Evolutionary conservation across 306 rosid genomes (phyloP).

Genomic region (Quercus engelmannii): DNA sequence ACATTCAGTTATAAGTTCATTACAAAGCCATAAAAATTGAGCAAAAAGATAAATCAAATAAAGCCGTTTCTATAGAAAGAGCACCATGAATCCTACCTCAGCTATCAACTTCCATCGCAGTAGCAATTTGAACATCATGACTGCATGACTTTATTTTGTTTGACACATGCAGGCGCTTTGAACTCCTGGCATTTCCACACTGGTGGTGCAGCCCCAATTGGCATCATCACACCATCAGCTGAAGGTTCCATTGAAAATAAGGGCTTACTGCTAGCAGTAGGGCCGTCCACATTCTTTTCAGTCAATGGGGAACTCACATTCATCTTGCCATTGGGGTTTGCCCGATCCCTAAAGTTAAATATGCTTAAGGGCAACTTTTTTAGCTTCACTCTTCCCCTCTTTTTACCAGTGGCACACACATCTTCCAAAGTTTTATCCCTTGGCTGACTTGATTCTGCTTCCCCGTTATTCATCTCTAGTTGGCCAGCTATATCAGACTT

Average conservation of each 20-base stretch:
- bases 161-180: constrained; percentile 66
- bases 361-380: constrained; percentile 82
- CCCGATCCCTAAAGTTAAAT: constrained; percentile 59
- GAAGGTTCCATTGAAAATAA: constrained; percentile 60
- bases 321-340: constrained; percentile 57
- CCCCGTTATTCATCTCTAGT: constrained; percentile 45
- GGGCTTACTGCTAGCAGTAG: constrained; percentile 39
- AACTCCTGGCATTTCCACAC: constrained; percentile 86
- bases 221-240: constrained; percentile 48
- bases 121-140: constrained; percentile 40
- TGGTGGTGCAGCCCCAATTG: constrained; percentile 60
- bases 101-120: constrained; percentile 54
- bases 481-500: constrained; percentile 45
- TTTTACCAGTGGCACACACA: constrained; percentile 52
- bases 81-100: constrained; percentile 67
- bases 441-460: constrained; percentile 66
- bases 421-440: constrained; percentile 55
- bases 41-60: constrained; percentile 37
- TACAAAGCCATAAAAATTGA: constrained; percentile 50
- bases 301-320: constrained; percentile 34
- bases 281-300: constrained; percentile 46
- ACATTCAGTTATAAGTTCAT: constrained; percentile 60
- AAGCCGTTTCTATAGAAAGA: constrained; percentile 40
- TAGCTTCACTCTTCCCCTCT: constrained; percentile 88
- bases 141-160: constrained; percentile 73